Evolutionary conservation across 2,329 filamentous ascomycete species (phyloP), one percentile per base, ranked within the genome.

Genomic region (Gaeumannomyces tritici): DNA sequence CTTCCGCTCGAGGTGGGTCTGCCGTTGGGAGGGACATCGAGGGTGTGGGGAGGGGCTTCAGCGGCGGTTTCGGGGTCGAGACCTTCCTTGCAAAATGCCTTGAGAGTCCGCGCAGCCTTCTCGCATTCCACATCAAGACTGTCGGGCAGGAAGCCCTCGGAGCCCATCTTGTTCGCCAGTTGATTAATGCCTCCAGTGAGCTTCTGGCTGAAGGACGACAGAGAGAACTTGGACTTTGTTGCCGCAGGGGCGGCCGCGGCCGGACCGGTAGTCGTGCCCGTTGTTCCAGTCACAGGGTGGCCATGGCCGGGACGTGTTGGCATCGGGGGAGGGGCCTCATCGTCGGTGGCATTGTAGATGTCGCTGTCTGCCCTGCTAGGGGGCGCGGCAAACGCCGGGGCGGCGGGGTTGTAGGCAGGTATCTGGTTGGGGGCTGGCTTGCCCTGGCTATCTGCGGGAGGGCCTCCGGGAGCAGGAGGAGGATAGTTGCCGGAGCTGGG

Each of bases 111-210:
- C 42, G 92, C 91, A 0, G 91, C 91, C 78, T 96, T 96, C 75
- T 96, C 91, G 68, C 89, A 89, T 77, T 96, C 93, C 73, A 91
- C 91, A 71, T 96, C 92, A 66, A 96, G 79, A 1, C 88, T 88
- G 62, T 89, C 90, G 1, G 92, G 92, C 83, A 93, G 89, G 74
- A 96, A 96, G 27, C 90, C 89, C 74, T 96, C 91, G 59, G 76
- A 76, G n/a, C 91, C 91, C 51, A 96, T 79, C 74, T 89, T 91
- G 75, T 96, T 91, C 21, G 88, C 90, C 27, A 96, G 74, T 64
- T 82, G 86, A 72, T 96, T 96, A 70, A 96, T 87, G 3, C 91
- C 91, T 2, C 83, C 84, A 21, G 89, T 89, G 13, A 80, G 77
- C 69, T 80, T 79, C 61, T 74, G 64, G 67, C 76, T 74, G 70